These are phyloP conservation scores for Ganoderma sinense DNA, from an alignment of 1,284 basidiomycete genomes.

Conservation along the genomic window DNA sequence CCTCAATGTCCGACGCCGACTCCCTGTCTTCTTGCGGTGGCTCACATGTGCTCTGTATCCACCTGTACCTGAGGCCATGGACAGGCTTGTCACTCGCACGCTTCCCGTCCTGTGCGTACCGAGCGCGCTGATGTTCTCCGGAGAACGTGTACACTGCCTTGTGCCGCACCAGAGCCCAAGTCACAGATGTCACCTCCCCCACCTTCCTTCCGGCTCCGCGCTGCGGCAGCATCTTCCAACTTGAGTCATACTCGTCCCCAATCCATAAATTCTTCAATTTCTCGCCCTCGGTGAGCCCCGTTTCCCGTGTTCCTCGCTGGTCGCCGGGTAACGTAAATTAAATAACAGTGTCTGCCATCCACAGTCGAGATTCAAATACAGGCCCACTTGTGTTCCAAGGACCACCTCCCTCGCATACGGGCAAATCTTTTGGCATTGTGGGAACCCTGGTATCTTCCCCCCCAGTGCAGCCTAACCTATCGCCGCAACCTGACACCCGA, in stretches of 20 bases:
- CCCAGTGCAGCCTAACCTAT: neutral
- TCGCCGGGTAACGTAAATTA: neutral
- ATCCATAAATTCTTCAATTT: neutral
- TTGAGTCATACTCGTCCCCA: neutral
- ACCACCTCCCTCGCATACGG: neutral
- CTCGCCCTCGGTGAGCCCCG: neutral
- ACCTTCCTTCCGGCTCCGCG: conserved; percentile 5
- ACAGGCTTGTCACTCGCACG: neutral
- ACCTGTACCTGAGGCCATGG: neutral
- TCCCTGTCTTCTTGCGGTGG: neutral
- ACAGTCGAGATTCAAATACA: conserved; percentile 3
- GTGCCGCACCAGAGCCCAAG: neutral
- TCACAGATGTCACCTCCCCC: neutral
- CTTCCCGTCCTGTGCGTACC: conserved; percentile 4
- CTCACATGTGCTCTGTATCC: neutral
- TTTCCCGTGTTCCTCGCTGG: neutral
- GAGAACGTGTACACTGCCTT: conserved; percentile 3
- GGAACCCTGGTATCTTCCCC: neutral
- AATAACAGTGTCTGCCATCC: neutral
- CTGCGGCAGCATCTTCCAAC: conserved; percentile 5
- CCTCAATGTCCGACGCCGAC: neutral
- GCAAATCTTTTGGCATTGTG: neutral
- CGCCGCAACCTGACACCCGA: conserved; percentile 1
- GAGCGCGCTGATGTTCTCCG: conserved; percentile 7
- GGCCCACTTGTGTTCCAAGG: conserved; percentile 13